These are phyloP conservation scores for Nakataea oryzae DNA, from an alignment of 2,329 filamentous ascomycete species.

Conservation along the genomic window DNA sequence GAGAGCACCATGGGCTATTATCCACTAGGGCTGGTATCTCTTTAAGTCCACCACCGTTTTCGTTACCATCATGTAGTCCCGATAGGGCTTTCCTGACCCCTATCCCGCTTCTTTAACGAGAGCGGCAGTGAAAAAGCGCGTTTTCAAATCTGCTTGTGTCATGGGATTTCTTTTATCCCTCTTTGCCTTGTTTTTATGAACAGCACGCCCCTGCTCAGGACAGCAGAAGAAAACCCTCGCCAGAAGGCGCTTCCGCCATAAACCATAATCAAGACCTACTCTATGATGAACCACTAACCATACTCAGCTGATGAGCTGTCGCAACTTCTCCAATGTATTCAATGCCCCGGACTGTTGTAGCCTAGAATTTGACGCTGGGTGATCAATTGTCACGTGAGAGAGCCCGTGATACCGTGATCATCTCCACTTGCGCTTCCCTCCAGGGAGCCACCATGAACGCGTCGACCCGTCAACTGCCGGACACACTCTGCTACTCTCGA, in stretches of 20 bases:
- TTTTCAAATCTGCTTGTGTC: background rate
- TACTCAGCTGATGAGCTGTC: too few species aligned
- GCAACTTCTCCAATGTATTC: too few species aligned
- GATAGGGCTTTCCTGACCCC: background rate
- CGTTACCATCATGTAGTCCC: background rate
- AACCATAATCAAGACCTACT: background rate
- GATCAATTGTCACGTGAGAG: background rate
- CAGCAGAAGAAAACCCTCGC: background rate
- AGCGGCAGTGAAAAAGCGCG: background rate
- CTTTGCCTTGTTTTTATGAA: too few species aligned
- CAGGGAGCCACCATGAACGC: too few species aligned
- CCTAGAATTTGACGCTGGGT: background rate
- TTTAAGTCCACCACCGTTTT: background rate
- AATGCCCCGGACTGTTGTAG: background rate
- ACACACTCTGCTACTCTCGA: too few species aligned
- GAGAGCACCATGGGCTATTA: background rate
- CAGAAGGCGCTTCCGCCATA: background rate
- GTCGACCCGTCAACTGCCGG: background rate
- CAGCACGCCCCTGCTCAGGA: background rate
- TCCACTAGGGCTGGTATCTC: background rate
- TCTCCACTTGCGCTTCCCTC: background rate
- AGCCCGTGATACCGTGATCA: background rate
- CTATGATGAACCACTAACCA: background rate
- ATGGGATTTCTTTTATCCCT: too few species aligned
- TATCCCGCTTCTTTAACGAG: background rate